phyloP scores from a whole-genome alignment of 2,329 filamentous ascomycete species.

The Talaromyces islandicus region DNA sequence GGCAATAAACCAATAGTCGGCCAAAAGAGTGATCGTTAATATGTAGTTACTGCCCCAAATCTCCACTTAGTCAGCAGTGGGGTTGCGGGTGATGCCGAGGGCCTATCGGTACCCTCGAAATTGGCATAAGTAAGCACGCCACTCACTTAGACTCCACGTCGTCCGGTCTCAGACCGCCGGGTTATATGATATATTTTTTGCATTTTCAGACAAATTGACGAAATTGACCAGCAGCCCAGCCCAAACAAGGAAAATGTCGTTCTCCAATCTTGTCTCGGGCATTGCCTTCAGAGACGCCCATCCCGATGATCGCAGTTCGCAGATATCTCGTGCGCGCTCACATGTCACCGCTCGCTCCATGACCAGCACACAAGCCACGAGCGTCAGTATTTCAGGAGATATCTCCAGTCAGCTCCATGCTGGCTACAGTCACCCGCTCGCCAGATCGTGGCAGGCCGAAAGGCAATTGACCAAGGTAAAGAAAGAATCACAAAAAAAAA shows the following conservation, averaged over 20 bases:
- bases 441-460: slow-evolving; percentile 76
- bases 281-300: slow-evolving; percentile 40
- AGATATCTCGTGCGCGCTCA: slow-evolving; percentile 36
- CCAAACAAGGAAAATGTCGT: slow-evolving; percentile 31
- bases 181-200: neutral
- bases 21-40: neutral
- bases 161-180: neutral
- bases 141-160: neutral
- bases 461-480: slow-evolving; percentile 76
- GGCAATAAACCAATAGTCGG: neutral
- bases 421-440: slow-evolving; percentile 74
- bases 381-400: slow-evolving; percentile 52
- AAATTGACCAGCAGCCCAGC: neutral
- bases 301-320: slow-evolving; percentile 37
- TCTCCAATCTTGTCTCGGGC: slow-evolving; percentile 46
- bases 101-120: neutral
- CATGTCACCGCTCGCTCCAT: slow-evolving; percentile 37
- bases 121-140: neutral
- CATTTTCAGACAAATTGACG: neutral
- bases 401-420: slow-evolving; percentile 80
- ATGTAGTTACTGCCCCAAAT: no score
- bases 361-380: slow-evolving; percentile 44
- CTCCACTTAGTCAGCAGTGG: neutral
- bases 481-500: slow-evolving; percentile 2
- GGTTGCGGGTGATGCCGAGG: neutral